These are phyloP conservation scores for Cladochytrium replicatum DNA, from an alignment of 192 early-diverging fungal species.

Conservation along the genomic window DNA sequence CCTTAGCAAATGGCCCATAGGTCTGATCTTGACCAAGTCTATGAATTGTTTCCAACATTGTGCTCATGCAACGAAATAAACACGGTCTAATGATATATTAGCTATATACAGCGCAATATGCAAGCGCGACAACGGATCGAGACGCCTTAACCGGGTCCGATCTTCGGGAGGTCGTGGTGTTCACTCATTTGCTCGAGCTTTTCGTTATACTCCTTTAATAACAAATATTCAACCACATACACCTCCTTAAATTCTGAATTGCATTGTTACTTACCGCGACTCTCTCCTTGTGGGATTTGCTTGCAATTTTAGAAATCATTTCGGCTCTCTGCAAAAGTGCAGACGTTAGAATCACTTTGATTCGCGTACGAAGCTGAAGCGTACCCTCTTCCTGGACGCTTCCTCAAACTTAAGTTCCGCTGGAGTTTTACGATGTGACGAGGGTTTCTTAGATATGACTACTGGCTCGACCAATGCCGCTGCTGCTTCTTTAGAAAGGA, in stretches of 20 bases:
- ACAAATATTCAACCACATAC: too few species aligned
- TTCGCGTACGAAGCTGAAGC: constrained; percentile 7
- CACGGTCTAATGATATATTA: too few species aligned
- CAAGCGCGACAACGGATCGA: too few species aligned
- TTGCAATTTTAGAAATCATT: constrained; percentile 50
- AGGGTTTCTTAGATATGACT: constrained; percentile 14
- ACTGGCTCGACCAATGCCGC: constrained; percentile 13
- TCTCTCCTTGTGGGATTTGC: constrained; percentile 64
- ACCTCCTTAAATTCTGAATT: too few species aligned
- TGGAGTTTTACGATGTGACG: constrained; percentile 42
- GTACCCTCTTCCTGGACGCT: constrained; percentile 50
- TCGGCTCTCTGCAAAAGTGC: constrained; percentile 46
- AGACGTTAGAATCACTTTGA: too few species aligned
- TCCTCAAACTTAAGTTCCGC: constrained; percentile 68
- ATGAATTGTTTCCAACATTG: too few species aligned
- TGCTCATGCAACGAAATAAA: too few species aligned
- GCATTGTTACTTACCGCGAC: constrained; percentile 43
- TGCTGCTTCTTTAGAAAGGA: too few species aligned
- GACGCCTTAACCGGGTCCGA: constrained; percentile 74
- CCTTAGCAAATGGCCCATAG: too few species aligned
- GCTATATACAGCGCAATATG: too few species aligned
- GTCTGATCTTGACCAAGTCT: too few species aligned
- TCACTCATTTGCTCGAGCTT: constrained; percentile 64
- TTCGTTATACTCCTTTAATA: constrained; percentile 64
- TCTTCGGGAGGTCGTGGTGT: constrained; percentile 77